Conservation (phyloP, 208 protist species). For the Trichomonas vaginalis region DNA sequence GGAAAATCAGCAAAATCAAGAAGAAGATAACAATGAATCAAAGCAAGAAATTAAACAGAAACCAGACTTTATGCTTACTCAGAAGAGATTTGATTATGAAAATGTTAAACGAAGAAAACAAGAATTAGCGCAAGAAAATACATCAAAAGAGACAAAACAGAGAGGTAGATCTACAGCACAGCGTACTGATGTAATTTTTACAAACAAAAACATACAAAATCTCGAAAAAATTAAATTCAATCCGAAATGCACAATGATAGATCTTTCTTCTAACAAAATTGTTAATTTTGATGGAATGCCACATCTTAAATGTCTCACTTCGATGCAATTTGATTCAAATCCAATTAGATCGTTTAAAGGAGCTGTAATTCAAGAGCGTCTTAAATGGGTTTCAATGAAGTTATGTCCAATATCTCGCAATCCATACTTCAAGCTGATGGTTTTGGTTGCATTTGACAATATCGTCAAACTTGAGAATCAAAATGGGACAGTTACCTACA, state of each 20-base stretch:
- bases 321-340: background rate
- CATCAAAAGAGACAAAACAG: background rate
- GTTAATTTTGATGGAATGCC: background rate
- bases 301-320: background rate
- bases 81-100: background rate
- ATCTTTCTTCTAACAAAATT: background rate
- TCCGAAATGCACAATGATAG: background rate
- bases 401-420: background rate
- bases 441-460: background rate
- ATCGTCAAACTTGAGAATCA: background rate
- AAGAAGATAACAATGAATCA: background rate
- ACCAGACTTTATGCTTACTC: background rate
- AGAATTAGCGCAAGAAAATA: background rate
- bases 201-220: background rate
- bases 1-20: background rate
- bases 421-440: background rate
- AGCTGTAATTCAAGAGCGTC: background rate
- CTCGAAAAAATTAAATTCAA: background rate
- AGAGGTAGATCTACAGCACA: background rate
- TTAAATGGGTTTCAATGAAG: background rate
- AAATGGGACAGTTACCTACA: background rate
- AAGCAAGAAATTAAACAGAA: background rate
- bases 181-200: background rate
- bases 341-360: background rate
- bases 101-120: background rate